Percentiles rank a stretch among this genome's conserved stretches.
These are phyloP conservation scores for Populus alba DNA, from an alignment of 345 rosid genomes.

Conservation along the genomic window DNA sequence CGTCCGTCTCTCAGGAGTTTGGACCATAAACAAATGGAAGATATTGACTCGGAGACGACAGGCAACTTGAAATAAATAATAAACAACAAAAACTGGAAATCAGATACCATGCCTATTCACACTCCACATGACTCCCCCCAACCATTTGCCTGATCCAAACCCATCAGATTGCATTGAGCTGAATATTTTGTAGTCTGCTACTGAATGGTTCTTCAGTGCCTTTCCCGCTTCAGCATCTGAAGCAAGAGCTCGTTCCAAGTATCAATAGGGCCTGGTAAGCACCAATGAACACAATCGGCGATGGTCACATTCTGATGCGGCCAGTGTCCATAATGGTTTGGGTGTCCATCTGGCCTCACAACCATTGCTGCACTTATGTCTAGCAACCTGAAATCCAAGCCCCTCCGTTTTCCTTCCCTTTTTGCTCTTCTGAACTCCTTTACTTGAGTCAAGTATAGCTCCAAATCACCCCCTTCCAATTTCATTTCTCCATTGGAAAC, in stretches of 20 bases:
- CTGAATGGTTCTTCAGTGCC: background rate
- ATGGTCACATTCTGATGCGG: conserved; percentile 19
- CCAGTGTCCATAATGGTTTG: conserved; percentile 35
- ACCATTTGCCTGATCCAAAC: background rate
- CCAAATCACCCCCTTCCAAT: conserved; percentile 35
- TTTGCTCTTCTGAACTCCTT: conserved; percentile 40
- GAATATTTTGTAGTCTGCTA: background rate
- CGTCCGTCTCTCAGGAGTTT: background rate
- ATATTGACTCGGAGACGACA: background rate
- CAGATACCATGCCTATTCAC: background rate
- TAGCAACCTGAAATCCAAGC: conserved; percentile 36
- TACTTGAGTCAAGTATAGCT: conserved; percentile 43
- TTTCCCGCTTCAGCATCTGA: conserved; percentile 42
- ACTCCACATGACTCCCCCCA: background rate
- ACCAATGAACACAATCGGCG: conserved; percentile 75
- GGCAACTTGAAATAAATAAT: background rate
- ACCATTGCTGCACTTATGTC: conserved; percentile 51
- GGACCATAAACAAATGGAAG: background rate
- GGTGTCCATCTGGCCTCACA: conserved; percentile 64
- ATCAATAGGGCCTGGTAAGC: conserved; percentile 74
- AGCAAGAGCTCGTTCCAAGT: conserved; percentile 70
- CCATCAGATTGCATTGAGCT: background rate
- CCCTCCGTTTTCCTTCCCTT: conserved; percentile 35
- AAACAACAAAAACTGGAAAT: background rate
- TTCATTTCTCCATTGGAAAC: conserved; percentile 39